phyloP scores from a whole-genome alignment of 139 green algal species.

The Volvox reticuliferus region DNA sequence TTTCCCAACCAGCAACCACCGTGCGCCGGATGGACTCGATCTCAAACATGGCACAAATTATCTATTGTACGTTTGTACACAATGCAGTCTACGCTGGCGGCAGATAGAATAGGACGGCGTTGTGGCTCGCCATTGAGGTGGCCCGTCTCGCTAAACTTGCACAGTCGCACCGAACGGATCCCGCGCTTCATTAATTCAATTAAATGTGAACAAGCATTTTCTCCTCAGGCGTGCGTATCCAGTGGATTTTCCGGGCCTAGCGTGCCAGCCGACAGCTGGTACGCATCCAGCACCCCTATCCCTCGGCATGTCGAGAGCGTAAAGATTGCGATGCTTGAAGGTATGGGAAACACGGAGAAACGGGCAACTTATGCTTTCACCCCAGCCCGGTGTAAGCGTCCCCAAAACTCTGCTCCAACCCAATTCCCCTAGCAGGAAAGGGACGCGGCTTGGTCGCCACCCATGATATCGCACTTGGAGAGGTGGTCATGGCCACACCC shows the following conservation, averaged over 20 bases:
- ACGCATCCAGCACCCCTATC: background rate
- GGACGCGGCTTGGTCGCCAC: slow-evolving; percentile 48
- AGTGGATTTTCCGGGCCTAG: no score
- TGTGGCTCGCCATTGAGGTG: background rate
- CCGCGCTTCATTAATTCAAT: no score
- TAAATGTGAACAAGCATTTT: no score
- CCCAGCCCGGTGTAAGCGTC: no score
- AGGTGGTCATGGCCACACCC: slow-evolving; percentile 41
- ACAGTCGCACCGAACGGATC: no score
- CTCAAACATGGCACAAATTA: background rate
- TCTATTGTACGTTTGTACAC: background rate
- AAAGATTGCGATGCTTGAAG: slow-evolving; percentile 11
- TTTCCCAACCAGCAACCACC: no score
- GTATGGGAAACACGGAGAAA: background rate
- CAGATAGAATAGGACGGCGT: background rate
- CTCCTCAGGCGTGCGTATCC: no score
- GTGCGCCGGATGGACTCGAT: background rate
- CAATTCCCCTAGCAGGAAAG: slow-evolving; percentile 31
- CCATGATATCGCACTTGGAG: slow-evolving; percentile 16
- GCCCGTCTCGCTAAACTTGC: background rate
- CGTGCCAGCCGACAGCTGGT: slow-evolving; percentile 26
- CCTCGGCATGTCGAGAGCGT: background rate
- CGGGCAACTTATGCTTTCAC: no score
- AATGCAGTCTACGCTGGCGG: background rate
- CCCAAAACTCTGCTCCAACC: no score